Percentiles rank a stretch among this genome's conserved stretches.
These are phyloP conservation scores for Rehmannia glutinosa DNA, from an alignment of 257 asterid species.

Conservation along the genomic window DNA sequence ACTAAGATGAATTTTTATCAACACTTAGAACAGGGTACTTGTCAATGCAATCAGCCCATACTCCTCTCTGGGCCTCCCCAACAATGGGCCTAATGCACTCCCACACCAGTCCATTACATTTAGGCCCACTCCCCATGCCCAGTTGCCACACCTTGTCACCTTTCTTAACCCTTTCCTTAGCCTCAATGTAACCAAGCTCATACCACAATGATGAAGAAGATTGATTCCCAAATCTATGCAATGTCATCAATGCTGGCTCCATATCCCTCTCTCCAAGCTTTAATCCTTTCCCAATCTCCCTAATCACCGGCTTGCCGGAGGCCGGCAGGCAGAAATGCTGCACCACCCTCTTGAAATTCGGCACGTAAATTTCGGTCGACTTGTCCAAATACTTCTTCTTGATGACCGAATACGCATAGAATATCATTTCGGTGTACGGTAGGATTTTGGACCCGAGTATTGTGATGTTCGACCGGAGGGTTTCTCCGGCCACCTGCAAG, in stretches of 20 bases:
- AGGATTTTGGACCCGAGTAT: constrained; percentile 52
- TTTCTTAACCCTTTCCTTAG: constrained; percentile 52
- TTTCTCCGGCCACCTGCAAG: constrained; percentile 60
- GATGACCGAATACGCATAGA: constrained; percentile 31
- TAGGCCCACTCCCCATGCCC: constrained; percentile 86
- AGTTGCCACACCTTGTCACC: constrained; percentile 72
- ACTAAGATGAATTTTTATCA: constrained; percentile 1
- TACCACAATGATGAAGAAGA: constrained; percentile 81
- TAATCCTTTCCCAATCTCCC: constrained; percentile 57
- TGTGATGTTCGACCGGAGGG: constrained; percentile 50
- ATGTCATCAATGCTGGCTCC: constrained; percentile 58
- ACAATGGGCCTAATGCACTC: constrained; percentile 50
- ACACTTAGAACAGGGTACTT: constrained; percentile 29
- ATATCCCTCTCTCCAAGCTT: constrained; percentile 45
- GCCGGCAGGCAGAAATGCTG: constrained; percentile 85
- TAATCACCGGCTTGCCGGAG: constrained; percentile 59
- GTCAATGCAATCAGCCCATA: constrained; percentile 59
- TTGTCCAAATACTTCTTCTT: constrained; percentile 39
- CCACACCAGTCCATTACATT: constrained; percentile 60
- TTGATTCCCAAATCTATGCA: constrained; percentile 67
- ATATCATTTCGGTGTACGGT: constrained; percentile 46
- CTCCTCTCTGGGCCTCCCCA: constrained; percentile 44
- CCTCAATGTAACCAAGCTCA: constrained; percentile 64
- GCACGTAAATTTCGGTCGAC: constrained; percentile 48
- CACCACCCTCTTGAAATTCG: constrained; percentile 58